Evolutionary conservation across 2,329 filamentous ascomycete genomes (phyloP), one percentile per base, ranked within the genome.

Genomic region (Phoma sp.): DNA sequence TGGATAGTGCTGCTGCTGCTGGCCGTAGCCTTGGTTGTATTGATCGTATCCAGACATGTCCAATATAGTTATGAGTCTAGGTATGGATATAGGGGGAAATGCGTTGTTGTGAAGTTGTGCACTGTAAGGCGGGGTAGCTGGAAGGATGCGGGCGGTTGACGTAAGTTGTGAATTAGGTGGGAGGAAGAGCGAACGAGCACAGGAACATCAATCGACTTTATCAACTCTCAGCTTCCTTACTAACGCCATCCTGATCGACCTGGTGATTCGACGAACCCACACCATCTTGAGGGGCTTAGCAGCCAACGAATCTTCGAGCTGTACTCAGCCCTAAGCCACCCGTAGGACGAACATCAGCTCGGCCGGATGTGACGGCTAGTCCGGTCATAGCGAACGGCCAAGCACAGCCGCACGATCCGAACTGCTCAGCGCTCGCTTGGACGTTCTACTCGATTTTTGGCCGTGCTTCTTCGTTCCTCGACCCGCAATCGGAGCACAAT

Each of bases 21-120:
- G 60, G 36, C 69, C 64, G 59, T 71, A 65, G 39, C 66, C 66
- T 26, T 74, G 72, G 61, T 69, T 66, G 60, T 77, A 76, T 51
- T 78, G 74, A 59, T 81, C 76, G 75, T 83, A 83, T 53, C 80
- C 80, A 14, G 81, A 83, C 82, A 84, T 84, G 52, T n/a, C n/a
- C n/a, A n/a, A n/a, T n/a, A n/a, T n/a, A 43, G 3, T 11, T 42
- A 7, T 18, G 12, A 15, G 12, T 34, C 1, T 17, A 29, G n/a
- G 36, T 30, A 25, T 11, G 18, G 14, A 17, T 47, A 20, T 43
- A 37, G 26, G 28, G 36, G 12, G 33, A 36, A 17, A 43, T 39
- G 33, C 36, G 33, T 34, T 33, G 28, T 45, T 12, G 14, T 17
- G 39, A n/a, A 18, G 15, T 30, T 49, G 29, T 32, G 45, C 14